phyloP scores from a whole-genome alignment of 305 asterid genomes.

The Fraxinus baroniana region DNA sequence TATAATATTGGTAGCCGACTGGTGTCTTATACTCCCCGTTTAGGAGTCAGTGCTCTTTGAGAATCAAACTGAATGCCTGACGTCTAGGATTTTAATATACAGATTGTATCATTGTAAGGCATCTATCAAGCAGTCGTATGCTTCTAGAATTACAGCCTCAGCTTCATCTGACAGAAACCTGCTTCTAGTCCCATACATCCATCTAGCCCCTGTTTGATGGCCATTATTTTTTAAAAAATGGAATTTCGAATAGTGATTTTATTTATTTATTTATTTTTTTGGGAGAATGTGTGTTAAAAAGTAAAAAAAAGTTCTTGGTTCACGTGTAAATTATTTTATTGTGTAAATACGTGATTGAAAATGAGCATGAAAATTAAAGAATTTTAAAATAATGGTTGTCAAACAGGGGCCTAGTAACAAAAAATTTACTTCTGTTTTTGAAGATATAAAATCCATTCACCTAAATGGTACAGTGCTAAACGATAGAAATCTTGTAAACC shows the following conservation, averaged over 20 bases:
- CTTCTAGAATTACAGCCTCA: not conserved
- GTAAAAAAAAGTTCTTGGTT: too few species aligned
- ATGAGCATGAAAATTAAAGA: too few species aligned
- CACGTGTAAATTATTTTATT: too few species aligned
- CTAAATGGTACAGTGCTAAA: not conserved
- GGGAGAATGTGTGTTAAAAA: too few species aligned
- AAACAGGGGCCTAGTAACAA: not conserved
- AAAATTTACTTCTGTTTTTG: not conserved
- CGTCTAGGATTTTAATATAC: not conserved
- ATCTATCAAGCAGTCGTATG: not conserved
- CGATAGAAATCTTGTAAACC: not conserved
- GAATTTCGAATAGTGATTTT: too few species aligned
- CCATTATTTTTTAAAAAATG: too few species aligned
- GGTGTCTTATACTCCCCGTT: not conserved
- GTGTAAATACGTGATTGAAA: too few species aligned
- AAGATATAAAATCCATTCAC: not conserved
- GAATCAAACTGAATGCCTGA: not conserved
- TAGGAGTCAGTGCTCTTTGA: not conserved
- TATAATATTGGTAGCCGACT: not conserved
- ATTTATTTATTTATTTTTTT: too few species aligned
- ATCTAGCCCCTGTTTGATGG: not conserved
- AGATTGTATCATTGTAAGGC: not conserved
- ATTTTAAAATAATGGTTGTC: too few species aligned
- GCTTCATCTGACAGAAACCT: not conserved
- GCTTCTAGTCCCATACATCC: not conserved